A percentile compares a stretch with the other conserved stretches of the same genome.
phyloP scores from a whole-genome alignment of 2,329 filamentous ascomycete species.

The Rutstroemia sp. region DNA sequence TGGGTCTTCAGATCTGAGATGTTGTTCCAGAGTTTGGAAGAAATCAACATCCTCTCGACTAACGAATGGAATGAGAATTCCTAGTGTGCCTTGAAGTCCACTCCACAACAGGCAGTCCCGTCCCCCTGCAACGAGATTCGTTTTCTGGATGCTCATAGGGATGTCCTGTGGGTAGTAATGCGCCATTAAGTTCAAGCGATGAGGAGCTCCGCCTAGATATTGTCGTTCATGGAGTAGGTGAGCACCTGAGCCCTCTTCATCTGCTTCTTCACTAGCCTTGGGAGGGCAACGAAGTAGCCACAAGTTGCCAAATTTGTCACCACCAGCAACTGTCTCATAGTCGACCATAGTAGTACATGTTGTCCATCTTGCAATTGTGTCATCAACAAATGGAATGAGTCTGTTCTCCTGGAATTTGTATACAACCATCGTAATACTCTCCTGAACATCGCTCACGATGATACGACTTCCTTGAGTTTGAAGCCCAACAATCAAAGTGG shows the following conservation, averaged over 20 bases:
- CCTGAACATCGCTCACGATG: slow-evolving; percentile 84
- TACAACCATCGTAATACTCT: slow-evolving; percentile 85
- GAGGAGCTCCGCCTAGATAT: slow-evolving; percentile 84
- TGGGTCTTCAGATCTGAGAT: slow-evolving; percentile 78
- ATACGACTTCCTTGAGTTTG: slow-evolving; percentile 89
- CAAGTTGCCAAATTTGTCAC: slow-evolving; percentile 96
- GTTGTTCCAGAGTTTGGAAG: slow-evolving; percentile 88
- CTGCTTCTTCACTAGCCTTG: slow-evolving; percentile 80
- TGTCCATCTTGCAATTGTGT: slow-evolving; percentile 83
- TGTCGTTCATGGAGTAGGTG: slow-evolving; percentile 85
- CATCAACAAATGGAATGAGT: slow-evolving; percentile 88
- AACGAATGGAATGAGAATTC: slow-evolving; percentile 85
- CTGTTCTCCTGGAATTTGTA: slow-evolving; percentile 91
- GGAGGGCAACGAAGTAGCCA: slow-evolving; percentile 85
- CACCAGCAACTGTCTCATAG: slow-evolving; percentile 90
- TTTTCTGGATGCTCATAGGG: slow-evolving; percentile 83
- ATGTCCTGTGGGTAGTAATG: slow-evolving; percentile 92
- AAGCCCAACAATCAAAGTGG: slow-evolving; percentile 79
- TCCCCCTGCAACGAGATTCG: slow-evolving; percentile 81
- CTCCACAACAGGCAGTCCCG: slow-evolving; percentile 90
- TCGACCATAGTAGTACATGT: slow-evolving; percentile 91
- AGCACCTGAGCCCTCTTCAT: slow-evolving; percentile 84
- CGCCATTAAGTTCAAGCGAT: slow-evolving; percentile 75
- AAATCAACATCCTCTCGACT: slow-evolving; percentile 93
- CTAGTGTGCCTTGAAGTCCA: slow-evolving; percentile 89